Evolutionary conservation across 2,329 filamentous ascomycete genomes (phyloP), one percentile per base, ranked within the genome.

Genomic region (Didymella sp.): DNA sequence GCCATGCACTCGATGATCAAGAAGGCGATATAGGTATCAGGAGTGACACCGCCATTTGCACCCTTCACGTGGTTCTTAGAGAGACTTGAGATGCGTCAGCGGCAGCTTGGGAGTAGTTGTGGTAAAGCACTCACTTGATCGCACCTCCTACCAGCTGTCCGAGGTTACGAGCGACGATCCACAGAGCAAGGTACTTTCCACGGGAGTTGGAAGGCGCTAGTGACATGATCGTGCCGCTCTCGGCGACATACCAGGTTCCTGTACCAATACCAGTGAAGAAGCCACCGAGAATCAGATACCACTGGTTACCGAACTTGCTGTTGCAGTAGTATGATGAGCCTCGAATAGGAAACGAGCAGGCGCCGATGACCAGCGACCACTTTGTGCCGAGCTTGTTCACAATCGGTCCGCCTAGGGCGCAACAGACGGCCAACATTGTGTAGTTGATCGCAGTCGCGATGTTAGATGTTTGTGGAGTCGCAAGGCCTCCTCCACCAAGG

Each of bases 261-360:
- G 41, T 66, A 1, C 67, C 67, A 6, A 71, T 66, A n/a, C 69
- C 69, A 11, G 64, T 69, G 11, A 71, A 56, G 49, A 68, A 63
- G 13, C 63, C 63, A 33, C 69, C 67, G 13, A 71, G 40, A 21
- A 57, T 49, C 61, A 79, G 61, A 48, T 80, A 79, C 78, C 79
- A 81, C 66, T 81, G 79, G 38, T 74, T 81, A 4, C 79, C 79
- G 55, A 79, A 81, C 61, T 80, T 80, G 66, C 77, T 80, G 40
- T 81, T 81, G 64, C 77, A 79, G 61, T 81, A 81, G 59, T 81
- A 81, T 9, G 79, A 78, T 0, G 79, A 81, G 4, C 79, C 79
- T 19, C 74, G 73, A 30, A 81, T 80, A 7, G 79, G 79, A 38
- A 81, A 81, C 0, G 76, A 78, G 59, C 68, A 63, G 21, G 69